Evolutionary conservation across 108 stramenopile genomes (phyloP).

Genomic region (Cyclotella sp.): DNA sequence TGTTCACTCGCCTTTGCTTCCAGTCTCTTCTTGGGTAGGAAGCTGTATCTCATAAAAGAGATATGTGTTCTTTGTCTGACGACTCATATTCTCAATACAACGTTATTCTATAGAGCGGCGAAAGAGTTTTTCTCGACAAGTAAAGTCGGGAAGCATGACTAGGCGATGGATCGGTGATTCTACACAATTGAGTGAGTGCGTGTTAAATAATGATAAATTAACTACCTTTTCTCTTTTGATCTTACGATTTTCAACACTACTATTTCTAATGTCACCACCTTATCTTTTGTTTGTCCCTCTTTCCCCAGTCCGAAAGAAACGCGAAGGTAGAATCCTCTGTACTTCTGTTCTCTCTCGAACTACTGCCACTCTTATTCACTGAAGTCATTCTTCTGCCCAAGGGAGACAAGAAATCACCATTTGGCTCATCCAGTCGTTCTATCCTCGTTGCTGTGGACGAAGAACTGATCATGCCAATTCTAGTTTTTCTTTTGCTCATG

Average conservation of each 20-base stretch:
- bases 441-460: neutral
- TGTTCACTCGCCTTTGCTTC: slow-evolving; percentile 56
- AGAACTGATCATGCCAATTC: neutral
- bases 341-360: neutral
- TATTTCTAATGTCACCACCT: slow-evolving; percentile 16
- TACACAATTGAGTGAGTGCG: too few species aligned
- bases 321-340: slow-evolving; percentile 15
- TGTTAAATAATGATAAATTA: too few species aligned
- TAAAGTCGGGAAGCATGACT: neutral
- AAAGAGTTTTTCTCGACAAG: slow-evolving; percentile 7
- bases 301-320: slow-evolving; percentile 27
- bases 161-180: neutral
- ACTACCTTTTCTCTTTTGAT: too few species aligned
- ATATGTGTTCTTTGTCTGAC: slow-evolving; percentile 78
- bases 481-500: neutral
- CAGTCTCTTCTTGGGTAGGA: slow-evolving; percentile 68
- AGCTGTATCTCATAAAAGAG: slow-evolving; percentile 64
- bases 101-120: slow-evolving; percentile 48
- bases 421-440: neutral
- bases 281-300: slow-evolving; percentile 2
- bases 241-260: too few species aligned
- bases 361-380: neutral
- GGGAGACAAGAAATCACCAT: neutral
- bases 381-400: neutral
- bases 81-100: slow-evolving; percentile 74